Evolutionary conservation across 75 land plant species (phyloP).

Genomic region (Sequoiadendron giganteum): DNA sequence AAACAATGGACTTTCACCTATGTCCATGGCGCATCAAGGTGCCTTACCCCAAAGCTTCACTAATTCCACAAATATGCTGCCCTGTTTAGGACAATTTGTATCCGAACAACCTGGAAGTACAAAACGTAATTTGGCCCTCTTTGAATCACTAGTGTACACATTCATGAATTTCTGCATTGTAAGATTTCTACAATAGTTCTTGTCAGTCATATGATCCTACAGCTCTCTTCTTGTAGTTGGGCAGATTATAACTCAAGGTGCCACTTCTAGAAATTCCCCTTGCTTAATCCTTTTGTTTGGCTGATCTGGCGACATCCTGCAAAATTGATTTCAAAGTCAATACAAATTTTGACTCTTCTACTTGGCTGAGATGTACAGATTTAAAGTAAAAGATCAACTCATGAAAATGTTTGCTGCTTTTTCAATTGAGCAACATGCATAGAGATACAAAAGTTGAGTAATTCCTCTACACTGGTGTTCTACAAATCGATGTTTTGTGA

Average conservation of each 20-base stretch:
- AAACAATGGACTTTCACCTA: neutral
- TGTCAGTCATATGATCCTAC: neutral
- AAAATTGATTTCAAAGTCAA: neutral
- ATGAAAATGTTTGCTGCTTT: neutral
- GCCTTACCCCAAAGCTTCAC: neutral
- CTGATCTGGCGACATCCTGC: neutral
- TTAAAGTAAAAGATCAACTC: neutral
- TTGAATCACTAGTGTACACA: slow-evolving; percentile 4
- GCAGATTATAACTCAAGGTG: neutral
- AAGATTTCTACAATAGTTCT: neutral
- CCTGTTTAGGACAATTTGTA: neutral
- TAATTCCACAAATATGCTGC: neutral
- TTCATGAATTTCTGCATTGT: neutral
- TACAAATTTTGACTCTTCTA: neutral
- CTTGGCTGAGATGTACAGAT: neutral
- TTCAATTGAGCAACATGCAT: neutral
- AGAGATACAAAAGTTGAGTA: neutral
- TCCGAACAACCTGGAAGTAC: neutral
- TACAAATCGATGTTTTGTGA: neutral
- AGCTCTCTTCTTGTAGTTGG: neutral
- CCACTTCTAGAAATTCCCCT: neutral
- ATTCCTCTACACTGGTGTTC: neutral
- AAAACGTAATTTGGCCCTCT: neutral
- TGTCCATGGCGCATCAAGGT: neutral
- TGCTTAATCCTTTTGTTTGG: slow-evolving; percentile 3